These are phyloP conservation scores for Tolypocladium pustulatum DNA, from an alignment of 2,329 filamentous ascomycete species.

Conservation along the genomic window DNA sequence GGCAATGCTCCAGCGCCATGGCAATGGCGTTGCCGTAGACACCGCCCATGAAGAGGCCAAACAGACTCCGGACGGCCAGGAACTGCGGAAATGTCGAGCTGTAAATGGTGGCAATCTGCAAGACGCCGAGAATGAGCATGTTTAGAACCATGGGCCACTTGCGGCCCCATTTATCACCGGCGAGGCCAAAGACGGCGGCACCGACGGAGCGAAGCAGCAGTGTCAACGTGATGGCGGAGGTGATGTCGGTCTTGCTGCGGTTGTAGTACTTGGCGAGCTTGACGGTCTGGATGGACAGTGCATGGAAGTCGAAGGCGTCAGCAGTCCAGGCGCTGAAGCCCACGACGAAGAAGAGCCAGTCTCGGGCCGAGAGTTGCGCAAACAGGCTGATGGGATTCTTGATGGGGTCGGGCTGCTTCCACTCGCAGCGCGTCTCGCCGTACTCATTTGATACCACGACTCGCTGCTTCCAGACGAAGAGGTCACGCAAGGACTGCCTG, in stretches of 20 bases:
- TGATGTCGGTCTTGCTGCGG: constrained; percentile 53
- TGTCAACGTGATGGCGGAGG: constrained; percentile 66
- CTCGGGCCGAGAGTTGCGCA: constrained; percentile 48
- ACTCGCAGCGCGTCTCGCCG: constrained; percentile 57
- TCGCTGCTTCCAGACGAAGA: constrained; percentile 66
- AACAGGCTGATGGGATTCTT: constrained; percentile 62
- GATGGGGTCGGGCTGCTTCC: constrained; percentile 55
- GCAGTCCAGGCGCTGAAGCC: constrained; percentile 69
- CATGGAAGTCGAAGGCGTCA: constrained; percentile 78
- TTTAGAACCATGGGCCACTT: constrained; percentile 80
- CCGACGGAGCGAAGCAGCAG: constrained; percentile 66
- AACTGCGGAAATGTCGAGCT: constrained; percentile 61
- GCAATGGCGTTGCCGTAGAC: constrained; percentile 71
- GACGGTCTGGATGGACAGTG: constrained; percentile 65
- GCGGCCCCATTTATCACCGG: constrained; percentile 68
- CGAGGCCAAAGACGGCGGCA: constrained; percentile 64
- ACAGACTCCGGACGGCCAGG: constrained; percentile 61
- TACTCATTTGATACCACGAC: constrained; percentile 54
- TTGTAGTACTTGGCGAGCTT: constrained; percentile 49
- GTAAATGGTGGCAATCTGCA: constrained; percentile 71
- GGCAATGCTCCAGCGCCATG: constrained; percentile 67
- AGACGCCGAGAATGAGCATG: constrained; percentile 58
- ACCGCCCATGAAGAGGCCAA: constrained; percentile 73
- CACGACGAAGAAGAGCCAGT: constrained; percentile 69
- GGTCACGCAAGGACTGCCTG: constrained; percentile 51